Conservation (phyloP, 805 yeast genomes). For the Yamadazyma sp. region DNA sequence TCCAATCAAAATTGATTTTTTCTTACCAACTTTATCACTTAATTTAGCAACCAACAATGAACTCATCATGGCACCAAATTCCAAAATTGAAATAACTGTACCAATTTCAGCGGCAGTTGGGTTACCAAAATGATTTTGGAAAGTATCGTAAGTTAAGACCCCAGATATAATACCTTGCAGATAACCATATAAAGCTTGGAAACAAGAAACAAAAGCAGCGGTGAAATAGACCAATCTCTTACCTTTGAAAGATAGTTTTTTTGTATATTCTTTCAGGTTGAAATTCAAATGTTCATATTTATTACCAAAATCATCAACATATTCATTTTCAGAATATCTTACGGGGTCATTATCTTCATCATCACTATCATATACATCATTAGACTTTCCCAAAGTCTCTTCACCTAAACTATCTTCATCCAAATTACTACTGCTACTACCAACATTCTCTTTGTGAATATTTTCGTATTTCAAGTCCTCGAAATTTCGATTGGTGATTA, state of each 20-base stretch:
- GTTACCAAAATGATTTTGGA: slow-evolving; percentile 63
- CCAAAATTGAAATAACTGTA: slow-evolving; percentile 82
- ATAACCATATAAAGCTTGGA: slow-evolving; percentile 39
- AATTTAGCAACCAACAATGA: slow-evolving; percentile 75
- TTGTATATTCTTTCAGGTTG: slow-evolving; percentile 30
- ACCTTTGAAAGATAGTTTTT: slow-evolving; percentile 34
- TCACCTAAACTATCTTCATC: slow-evolving; percentile 2
- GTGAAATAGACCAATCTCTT: slow-evolving; percentile 40
- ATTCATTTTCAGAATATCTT: slow-evolving; percentile 12
- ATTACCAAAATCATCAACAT: slow-evolving; percentile 32
- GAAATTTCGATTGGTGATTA: slow-evolving; percentile 12
- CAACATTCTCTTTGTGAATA: slow-evolving; percentile 8
- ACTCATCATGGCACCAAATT: slow-evolving; percentile 80
- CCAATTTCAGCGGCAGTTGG: slow-evolving; percentile 79
- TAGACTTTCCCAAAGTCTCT: neutral
- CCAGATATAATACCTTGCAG: slow-evolving; percentile 87
- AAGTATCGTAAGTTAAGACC: slow-evolving; percentile 69
- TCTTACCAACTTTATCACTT: slow-evolving; percentile 76
- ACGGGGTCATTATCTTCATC: slow-evolving; percentile 16
- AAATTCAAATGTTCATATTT: slow-evolving; percentile 35
- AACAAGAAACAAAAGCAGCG: slow-evolving; percentile 42
- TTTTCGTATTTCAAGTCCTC: slow-evolving; percentile 11
- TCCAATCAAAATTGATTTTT: slow-evolving; percentile 76
- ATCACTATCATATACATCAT: neutral
- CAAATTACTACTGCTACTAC: slow-evolving; percentile 4